Conservation (phyloP, 2,329 filamentous ascomycete species). For the Ascochyta koolunga region DNA sequence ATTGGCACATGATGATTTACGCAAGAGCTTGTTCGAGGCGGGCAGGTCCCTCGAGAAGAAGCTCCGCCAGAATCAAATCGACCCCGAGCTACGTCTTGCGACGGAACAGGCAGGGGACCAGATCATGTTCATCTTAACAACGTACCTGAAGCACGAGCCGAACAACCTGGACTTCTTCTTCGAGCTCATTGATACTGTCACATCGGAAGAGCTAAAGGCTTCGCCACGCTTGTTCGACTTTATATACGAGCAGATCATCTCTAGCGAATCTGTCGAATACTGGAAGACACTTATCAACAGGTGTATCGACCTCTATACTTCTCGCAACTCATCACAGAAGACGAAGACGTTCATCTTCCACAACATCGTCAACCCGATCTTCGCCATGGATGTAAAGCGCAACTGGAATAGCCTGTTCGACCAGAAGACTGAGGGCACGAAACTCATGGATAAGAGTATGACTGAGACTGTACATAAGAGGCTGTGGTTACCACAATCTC, state of each 20-base stretch:
- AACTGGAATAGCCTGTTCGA: slow-evolving; percentile 67
- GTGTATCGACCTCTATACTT: slow-evolving; percentile 85
- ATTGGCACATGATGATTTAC: slow-evolving; percentile 59
- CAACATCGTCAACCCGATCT: slow-evolving; percentile 91
- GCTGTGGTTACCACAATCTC: slow-evolving; percentile 85
- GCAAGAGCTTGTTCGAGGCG: slow-evolving; percentile 65
- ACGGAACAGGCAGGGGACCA: slow-evolving; percentile 90
- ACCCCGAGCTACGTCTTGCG: slow-evolving; percentile 75
- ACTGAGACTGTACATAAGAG: slow-evolving; percentile 90
- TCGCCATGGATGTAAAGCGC: slow-evolving; percentile 94
- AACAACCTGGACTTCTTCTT: slow-evolving; percentile 85
- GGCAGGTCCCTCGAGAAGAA: slow-evolving; percentile 81
- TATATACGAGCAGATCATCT: slow-evolving; percentile 85
- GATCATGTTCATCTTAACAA: slow-evolving; percentile 82
- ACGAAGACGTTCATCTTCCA: slow-evolving; percentile 92
- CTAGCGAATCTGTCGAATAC: slow-evolving; percentile 82
- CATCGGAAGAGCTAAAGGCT: slow-evolving; percentile 78
- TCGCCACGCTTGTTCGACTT: slow-evolving; percentile 79
- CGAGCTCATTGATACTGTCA: slow-evolving; percentile 80
- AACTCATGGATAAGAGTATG: slow-evolving; percentile 82
- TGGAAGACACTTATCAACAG: slow-evolving; percentile 82
- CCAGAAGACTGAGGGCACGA: slow-evolving; percentile 63
- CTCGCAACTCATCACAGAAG: slow-evolving; percentile 79
- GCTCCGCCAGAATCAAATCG: slow-evolving; percentile 71
- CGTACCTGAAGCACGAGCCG: slow-evolving; percentile 75